Evolutionary conservation across 2,329 filamentous ascomycete species (phyloP), one percentile per base, ranked within the genome.

Genomic region (Nigrospora oryzae): DNA sequence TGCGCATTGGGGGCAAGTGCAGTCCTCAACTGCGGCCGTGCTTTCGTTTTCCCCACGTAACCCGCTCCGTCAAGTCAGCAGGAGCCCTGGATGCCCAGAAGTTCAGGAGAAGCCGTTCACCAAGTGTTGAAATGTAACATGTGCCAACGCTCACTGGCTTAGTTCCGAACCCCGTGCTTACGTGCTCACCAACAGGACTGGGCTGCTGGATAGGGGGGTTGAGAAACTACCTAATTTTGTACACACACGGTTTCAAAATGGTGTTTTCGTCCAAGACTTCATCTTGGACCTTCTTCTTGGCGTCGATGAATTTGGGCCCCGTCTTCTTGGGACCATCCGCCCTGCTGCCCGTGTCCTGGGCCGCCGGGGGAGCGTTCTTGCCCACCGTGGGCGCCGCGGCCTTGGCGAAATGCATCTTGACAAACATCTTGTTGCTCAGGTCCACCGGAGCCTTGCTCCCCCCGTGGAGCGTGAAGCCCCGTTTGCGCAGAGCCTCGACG

Each of bases 351-450:
- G 82, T 84, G 55, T 79, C 77, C 80, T 79, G 51, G 13, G 64
- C 60, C 44, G 67, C 72, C 23, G 23, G 23, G 23, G 23, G 23
- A 13, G 73, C 79, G 51, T 84, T 80, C 69, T 95, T 94, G 19
- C 89, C 89, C 61, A 81, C 84, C 2, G 74, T 74, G 0, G 90
- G 85, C 38, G 80, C 70, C 16, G 80, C 81, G n/a, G 77, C 81
- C 70, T 97, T 98, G 56, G 90, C 73, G 65, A 98, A 98, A 56
- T 85, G 81, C 89, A 98, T 91, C 68, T 85, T 88, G 54, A 97
- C 91, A 70, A 98, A 98, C 93, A 98, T 98, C 69, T 86, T 94
- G 68, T 98, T 98, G 45, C 77, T 79, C 57, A 94, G 69, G 67
- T 98, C 89, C 11, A 95, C 74, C 0, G 83, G 79, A 39, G 64